Conservation (phyloP, 768 basidiomycete genomes). For the Macrolepiota albuminosa region DNA sequence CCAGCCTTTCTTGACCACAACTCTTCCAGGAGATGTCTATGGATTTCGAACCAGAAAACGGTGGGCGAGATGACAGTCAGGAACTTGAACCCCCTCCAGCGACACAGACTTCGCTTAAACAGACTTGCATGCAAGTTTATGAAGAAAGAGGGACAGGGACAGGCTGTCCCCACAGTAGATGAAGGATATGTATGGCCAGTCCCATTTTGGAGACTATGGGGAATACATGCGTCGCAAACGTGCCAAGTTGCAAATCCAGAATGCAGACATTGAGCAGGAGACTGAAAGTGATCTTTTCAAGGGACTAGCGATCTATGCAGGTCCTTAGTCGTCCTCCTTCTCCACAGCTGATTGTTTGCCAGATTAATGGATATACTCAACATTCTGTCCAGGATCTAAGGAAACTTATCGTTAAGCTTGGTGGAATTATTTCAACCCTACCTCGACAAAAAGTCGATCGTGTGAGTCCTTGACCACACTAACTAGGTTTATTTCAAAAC, state of each 20-base stretch:
- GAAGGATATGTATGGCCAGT: conserved; percentile 63
- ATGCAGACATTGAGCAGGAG: conserved; percentile 32
- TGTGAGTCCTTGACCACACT: conserved; percentile 40
- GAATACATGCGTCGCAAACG: conserved; percentile 92
- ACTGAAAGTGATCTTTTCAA: conserved; percentile 49
- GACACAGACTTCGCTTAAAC: conserved; percentile 38
- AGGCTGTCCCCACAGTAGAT: conserved; percentile 20
- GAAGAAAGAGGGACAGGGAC: conserved; percentile 18
- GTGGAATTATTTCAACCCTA: conserved; percentile 82
- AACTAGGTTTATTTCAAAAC: conserved; percentile 43
- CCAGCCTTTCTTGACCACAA: conserved; percentile 42
- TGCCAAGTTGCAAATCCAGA: conserved; percentile 85
- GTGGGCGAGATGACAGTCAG: conserved; percentile 19
- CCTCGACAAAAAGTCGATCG: conserved; percentile 69
- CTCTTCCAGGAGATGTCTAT: conserved; percentile 44
- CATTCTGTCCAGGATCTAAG: conserved; percentile 85
- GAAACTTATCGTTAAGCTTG: conserved; percentile 74
- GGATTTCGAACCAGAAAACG: background rate
- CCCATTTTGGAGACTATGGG: conserved; percentile 77
- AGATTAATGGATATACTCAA: conserved; percentile 90
- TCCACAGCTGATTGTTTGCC: background rate
- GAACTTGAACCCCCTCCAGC: conserved; percentile 32
- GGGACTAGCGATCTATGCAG: conserved; percentile 78
- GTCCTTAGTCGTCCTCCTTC: conserved; percentile 19
- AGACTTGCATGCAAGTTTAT: conserved; percentile 24